Evolutionary conservation across 768 basidiomycete species (phyloP).

Genomic region (Lentinula sp.): DNA sequence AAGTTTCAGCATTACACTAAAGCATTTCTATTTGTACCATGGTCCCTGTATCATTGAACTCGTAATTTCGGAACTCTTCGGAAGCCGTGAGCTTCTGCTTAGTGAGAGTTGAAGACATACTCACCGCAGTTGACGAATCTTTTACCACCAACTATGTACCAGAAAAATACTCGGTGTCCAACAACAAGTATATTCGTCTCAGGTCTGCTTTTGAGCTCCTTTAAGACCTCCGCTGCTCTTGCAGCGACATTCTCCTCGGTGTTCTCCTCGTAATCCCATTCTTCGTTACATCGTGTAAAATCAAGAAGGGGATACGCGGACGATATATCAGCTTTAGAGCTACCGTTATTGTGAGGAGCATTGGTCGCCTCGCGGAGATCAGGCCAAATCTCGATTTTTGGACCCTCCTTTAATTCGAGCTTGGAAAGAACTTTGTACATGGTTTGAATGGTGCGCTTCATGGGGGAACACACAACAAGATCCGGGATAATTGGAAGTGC

Average conservation of each 20-base stretch:
- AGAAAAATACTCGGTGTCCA: constrained; percentile 13
- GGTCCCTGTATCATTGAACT: background rate
- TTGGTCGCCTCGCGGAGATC: constrained; percentile 13
- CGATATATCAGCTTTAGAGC: constrained; percentile 3
- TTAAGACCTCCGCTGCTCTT: constrained; percentile 8
- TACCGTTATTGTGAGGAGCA: constrained; percentile 12
- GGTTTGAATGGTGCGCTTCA: constrained; percentile 14
- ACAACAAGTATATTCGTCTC: constrained; percentile 12
- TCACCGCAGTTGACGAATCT: constrained; percentile 12
- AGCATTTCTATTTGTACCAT: background rate
- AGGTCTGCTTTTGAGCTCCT: constrained; percentile 2
- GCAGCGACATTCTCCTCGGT: constrained; percentile 6
- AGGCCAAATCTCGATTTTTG: constrained; percentile 12
- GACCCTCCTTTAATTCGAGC: background rate
- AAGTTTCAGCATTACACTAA: background rate
- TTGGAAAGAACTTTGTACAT: constrained; percentile 5
- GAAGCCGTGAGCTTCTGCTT: background rate
- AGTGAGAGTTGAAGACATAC: background rate
- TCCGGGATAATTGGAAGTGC: constrained; percentile 7
- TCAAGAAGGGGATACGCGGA: constrained; percentile 8
- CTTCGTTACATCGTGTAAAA: constrained; percentile 11
- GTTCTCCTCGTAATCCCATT: constrained; percentile 14
- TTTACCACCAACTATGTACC: constrained; percentile 9
- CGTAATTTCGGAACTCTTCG: background rate
- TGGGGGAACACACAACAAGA: constrained; percentile 14